Evolutionary conservation across 2,329 filamentous ascomycete species (phyloP).

Genomic region (Mollisiaceae sp.): DNA sequence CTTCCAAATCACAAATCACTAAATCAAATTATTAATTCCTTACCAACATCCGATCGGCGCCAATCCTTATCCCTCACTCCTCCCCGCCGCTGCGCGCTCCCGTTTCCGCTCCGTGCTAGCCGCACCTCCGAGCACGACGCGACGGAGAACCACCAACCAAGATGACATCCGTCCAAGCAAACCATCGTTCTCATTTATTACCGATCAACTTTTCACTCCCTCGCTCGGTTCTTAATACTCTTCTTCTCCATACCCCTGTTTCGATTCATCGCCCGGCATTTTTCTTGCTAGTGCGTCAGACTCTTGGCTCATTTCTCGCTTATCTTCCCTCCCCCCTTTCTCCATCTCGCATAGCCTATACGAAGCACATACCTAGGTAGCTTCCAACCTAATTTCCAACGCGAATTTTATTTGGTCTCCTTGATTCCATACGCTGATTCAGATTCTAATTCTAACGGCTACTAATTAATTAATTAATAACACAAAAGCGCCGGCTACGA

Average conservation of each 20-base stretch:
- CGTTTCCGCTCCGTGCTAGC: not conserved
- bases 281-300: too few relatives aligned
- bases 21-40: not conserved
- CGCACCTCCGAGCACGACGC: not conserved
- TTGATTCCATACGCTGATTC: too few relatives aligned
- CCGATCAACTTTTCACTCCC: constrained; percentile 14
- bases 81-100: not conserved
- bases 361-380: too few relatives aligned
- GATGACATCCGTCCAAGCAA: constrained; percentile 5
- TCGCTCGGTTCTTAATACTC: not conserved
- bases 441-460: too few relatives aligned
- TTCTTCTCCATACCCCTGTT: not conserved
- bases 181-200: constrained; percentile 44
- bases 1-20: not conserved
- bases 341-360: not conserved
- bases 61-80: not conserved
- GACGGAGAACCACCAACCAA: not conserved
- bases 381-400: not conserved
- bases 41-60: too few relatives aligned
- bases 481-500: too few relatives aligned
- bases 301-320: not conserved
- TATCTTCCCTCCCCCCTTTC: not conserved
- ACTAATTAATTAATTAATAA: too few relatives aligned
- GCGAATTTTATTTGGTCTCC: not conserved
- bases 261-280: too few relatives aligned